Conservation (phyloP, 129 eudicot species). For the Tanacetum coccineum region DNA sequence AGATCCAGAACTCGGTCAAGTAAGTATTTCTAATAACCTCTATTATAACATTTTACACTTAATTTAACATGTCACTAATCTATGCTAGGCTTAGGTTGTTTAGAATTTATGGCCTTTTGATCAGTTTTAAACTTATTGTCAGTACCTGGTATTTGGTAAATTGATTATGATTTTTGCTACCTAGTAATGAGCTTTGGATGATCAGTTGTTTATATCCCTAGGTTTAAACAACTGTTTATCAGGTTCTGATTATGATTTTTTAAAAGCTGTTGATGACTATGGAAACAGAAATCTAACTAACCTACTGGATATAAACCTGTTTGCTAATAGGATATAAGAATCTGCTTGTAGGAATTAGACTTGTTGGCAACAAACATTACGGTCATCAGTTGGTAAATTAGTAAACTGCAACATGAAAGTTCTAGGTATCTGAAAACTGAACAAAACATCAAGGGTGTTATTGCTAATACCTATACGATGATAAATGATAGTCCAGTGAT, state of each 20-base stretch:
- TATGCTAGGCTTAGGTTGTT: neutral
- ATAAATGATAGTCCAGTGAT: neutral
- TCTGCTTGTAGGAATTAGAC: neutral
- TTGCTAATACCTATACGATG: neutral
- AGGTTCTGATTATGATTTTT: neutral
- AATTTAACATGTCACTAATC: neutral
- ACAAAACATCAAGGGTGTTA: neutral
- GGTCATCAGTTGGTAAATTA: neutral
- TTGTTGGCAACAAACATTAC: neutral
- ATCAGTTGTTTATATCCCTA: no score
- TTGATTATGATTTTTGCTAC: no score
- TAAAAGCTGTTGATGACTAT: neutral
- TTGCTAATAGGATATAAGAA: neutral
- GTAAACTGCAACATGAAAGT: neutral
- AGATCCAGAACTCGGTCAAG: conserved; percentile 41
- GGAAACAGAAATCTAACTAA: neutral
- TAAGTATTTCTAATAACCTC: neutral
- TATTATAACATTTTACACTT: neutral
- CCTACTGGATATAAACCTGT: no score
- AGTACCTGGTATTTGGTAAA: no score
- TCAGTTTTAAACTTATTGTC: no score
- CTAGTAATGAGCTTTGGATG: no score
- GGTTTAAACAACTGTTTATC: no score
- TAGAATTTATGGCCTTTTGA: no score
- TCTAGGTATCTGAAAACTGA: neutral